These are phyloP conservation scores for Alternaria novae-zelandiae DNA, from an alignment of 2,329 filamentous ascomycete genomes.

Conservation along the genomic window DNA sequence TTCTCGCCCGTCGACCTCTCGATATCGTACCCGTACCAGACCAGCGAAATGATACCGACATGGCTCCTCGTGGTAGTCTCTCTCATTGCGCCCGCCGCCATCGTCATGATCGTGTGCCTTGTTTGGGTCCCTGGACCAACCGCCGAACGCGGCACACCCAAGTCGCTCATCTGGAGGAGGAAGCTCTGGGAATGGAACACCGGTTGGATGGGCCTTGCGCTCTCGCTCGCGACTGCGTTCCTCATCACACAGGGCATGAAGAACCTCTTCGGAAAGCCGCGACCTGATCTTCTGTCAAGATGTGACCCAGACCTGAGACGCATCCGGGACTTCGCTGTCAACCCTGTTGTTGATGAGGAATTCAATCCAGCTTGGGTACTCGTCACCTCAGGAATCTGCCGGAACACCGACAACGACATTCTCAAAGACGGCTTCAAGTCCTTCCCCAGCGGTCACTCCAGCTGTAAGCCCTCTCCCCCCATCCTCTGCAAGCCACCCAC, in stretches of 20 bases:
- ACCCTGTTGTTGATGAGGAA: constrained; percentile 56
- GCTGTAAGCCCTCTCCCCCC: constrained; percentile 56
- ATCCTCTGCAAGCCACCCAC: background rate
- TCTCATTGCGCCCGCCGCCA: constrained; percentile 67
- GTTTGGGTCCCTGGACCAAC: constrained; percentile 74
- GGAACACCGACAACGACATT: constrained; percentile 64
- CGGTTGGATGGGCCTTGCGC: constrained; percentile 80
- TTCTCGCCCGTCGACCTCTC: constrained; percentile 76
- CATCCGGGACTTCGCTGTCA: constrained; percentile 61
- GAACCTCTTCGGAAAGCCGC: constrained; percentile 69
- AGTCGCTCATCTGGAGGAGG: constrained; percentile 72
- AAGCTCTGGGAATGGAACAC: constrained; percentile 92
- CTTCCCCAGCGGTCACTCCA: constrained; percentile 80
- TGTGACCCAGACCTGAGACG: constrained; percentile 77
- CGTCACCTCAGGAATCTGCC: constrained; percentile 79
- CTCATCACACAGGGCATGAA: constrained; percentile 88
- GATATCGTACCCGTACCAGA: constrained; percentile 78
- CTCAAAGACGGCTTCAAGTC: constrained; percentile 84
- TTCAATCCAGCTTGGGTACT: constrained; percentile 65
- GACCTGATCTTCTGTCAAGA: constrained; percentile 69
- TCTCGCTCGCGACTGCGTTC: constrained; percentile 75
- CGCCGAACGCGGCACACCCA: constrained; percentile 67
- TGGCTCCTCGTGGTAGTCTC: constrained; percentile 69
- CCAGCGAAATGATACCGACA: constrained; percentile 74
- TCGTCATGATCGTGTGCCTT: constrained; percentile 73